Percentiles rank a stretch among this genome's conserved stretches.
These are phyloP conservation scores for Naganishia onofrii DNA, from an alignment of 768 basidiomycete species.

Conservation along the genomic window DNA sequence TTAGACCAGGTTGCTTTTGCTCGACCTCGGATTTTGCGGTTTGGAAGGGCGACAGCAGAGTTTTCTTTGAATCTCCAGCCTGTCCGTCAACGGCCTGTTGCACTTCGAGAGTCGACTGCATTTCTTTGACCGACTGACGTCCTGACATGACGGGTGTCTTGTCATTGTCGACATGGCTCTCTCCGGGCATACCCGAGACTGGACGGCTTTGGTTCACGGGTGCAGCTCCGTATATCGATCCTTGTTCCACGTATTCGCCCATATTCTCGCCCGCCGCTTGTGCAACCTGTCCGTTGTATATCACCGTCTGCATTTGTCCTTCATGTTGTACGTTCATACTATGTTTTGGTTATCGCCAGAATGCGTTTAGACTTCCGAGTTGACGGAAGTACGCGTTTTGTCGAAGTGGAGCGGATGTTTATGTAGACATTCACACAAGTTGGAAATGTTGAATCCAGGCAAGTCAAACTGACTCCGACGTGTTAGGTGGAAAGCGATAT, in stretches of 20 bases:
- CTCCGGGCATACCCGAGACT: slow-evolving; percentile 1
- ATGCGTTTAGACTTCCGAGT: background rate
- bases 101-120: slow-evolving; percentile 12
- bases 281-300: slow-evolving; percentile 16
- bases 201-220: background rate
- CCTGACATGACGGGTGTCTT: slow-evolving; percentile 25
- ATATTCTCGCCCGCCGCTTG: slow-evolving; percentile 10
- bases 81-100: slow-evolving; percentile 1
- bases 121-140: slow-evolving; percentile 14
- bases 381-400: background rate
- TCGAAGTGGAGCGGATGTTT: background rate
- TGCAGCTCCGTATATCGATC: background rate
- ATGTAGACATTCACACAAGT: slow-evolving; percentile 7
- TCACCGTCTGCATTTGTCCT: slow-evolving; percentile 6
- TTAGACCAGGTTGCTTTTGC: background rate
- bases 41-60: slow-evolving; percentile 21
- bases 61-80: background rate
- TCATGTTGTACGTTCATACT: slow-evolving; percentile 17
- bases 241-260: slow-evolving; percentile 14
- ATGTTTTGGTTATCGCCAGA: background rate
- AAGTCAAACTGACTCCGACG: background rate
- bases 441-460: background rate
- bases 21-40: slow-evolving; percentile 5
- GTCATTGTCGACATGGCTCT: slow-evolving; percentile 16
- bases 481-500: background rate